Base-by-base conservation (phyloP, 768 basidiomycete genomes). In the Boletus eberwhitei region DNA sequence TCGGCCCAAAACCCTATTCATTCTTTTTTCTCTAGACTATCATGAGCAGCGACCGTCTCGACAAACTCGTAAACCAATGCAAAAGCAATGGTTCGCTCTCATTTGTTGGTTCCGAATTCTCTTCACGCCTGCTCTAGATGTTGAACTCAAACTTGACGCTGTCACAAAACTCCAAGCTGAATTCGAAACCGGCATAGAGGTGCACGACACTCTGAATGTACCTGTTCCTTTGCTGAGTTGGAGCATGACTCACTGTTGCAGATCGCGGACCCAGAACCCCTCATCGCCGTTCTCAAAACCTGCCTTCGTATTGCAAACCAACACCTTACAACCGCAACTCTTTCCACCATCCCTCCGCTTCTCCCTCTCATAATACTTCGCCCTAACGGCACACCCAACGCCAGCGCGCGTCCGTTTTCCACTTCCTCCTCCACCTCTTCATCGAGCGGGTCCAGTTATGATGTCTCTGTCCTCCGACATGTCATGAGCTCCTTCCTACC, bases 291-390 rank as follows among this genome's bases (percentile, higher is more conserved):
- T 37, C 78, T 95, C 66, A 92, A 88, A 70, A 64, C 84, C 36
- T 90, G 85, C 61, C 79, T 94, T 61, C 83, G 89, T 61, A 85
- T 85, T 41, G 79, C 90, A 43, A 92, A 94, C 73, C 85, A 90
- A 64, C 90, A 92, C 63, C 75, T 95, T 38, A 82, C 85, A 8
- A 84, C 83, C 51, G 91, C 92, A 35, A 85, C 90, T 31, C 75
- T 94, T 61, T 78, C 82, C 53, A 83, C 82, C 32, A 73, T 94
- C 36, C 85, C 85, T 16, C 75, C 84, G 9, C 74, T 88, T 52
- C 77, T 90, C 35, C 83, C 84, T 24, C 77, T 85, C 42, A 75
- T 92, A 53, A 71, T 88, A 49, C 70, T 79, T 26, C 78, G 74
- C 4, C 52, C 61, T 68, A 54, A 60, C 65, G 54, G 61, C 17